Base-by-base conservation (phyloP, 371 early-diverging fungal genomes). In the Syncephalastrum contaminatum region DNA sequence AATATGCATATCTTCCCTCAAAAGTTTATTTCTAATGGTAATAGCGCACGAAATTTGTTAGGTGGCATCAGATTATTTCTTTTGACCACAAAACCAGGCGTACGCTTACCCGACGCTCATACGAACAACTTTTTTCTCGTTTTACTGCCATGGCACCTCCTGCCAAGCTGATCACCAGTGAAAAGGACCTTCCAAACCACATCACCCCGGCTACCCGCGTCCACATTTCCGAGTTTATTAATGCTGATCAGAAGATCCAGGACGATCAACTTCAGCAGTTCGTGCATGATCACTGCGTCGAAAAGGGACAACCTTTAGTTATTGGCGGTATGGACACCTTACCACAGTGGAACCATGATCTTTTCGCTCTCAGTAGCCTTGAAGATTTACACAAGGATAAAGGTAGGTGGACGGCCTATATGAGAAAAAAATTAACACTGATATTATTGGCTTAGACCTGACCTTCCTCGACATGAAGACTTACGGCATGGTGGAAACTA, bases 231-330 rank as follows among this genome's bases (percentile, higher is more conserved):
- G 27, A 49, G 2, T 56, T 49, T 15, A 8, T 27, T 5, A 22
- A 2, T 18, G 19, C 15, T 13, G 43, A 48, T 43, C 18, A 20
- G 4, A 10, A 6, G 3, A n/a, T 56, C 24, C 50, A 57, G 1
- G 14, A 20, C 0, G 30, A 43, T 15, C 41, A 19, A 1, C 40
- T 72, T 7, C 21, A 30, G 1, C 44, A 60, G 6, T 56, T 73
- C 12, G 66, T 79, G 21, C 41, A 58, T 14, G 49, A 67, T 1
- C 58, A 64, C 1, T 72, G 77, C 53, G 68, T 75, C 15, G 48
- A 64, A 2, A 36, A 60, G 6, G 81, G 79, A 16, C 55, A 62
- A 3, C 85, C 85, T 0, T 39, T 81, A 5, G 75, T 82, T 14
- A 54, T 84, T 20, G 69, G 70, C 20, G 68, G 72, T 30, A 65